Conservation (phyloP, 2,329 filamentous ascomycete species). For the Fusarium longipes region DNA sequence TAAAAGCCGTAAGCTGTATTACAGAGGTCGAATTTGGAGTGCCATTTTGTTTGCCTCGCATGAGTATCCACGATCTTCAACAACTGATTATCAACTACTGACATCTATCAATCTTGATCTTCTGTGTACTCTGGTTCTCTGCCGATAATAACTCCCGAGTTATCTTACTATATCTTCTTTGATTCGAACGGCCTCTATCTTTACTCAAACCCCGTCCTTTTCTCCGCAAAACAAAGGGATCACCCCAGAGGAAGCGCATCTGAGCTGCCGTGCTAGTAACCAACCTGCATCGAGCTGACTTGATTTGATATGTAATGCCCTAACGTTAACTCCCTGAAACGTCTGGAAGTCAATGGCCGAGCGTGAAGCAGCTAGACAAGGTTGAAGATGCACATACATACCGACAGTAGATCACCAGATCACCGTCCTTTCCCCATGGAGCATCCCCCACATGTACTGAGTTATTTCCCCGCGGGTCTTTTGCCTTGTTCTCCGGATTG, state of each 20-base stretch:
- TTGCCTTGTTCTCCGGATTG: background rate
- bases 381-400: background rate
- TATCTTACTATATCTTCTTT: background rate
- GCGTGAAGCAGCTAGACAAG: background rate
- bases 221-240: conserved; percentile 18
- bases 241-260: conserved; percentile 10
- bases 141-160: conserved; percentile 16
- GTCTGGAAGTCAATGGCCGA: conserved; percentile 21
- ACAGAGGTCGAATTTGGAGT: background rate
- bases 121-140: background rate
- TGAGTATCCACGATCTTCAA: background rate
- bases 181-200: background rate
- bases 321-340: background rate
- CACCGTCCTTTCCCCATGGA: background rate
- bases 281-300: background rate
- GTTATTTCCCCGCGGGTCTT: conserved; percentile 5
- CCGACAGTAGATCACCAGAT: background rate
- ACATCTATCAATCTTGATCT: background rate
- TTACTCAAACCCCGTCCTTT: background rate
- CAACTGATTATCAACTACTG: background rate
- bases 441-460: conserved; percentile 7
- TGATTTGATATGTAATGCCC: conserved; percentile 5
- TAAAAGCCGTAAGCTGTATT: background rate
- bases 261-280: conserved; percentile 4
- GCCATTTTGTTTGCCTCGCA: background rate